Conservation (phyloP, 208 protist species). For the Leishmania amazonensis region DNA sequence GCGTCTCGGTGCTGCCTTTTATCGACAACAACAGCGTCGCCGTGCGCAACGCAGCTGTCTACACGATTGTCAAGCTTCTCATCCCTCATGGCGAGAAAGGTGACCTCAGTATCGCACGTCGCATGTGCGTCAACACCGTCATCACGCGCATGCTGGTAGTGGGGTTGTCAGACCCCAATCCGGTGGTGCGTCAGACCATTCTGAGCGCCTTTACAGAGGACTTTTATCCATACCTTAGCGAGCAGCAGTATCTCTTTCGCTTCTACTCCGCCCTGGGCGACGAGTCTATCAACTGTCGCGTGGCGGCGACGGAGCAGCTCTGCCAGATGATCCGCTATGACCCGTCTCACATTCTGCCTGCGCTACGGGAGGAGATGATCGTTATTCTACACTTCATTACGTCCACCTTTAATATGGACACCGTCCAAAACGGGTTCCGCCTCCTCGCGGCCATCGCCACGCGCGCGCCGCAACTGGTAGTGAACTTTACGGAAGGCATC, state of each 20-base stretch:
- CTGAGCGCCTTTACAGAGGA: slow-evolving; percentile 71
- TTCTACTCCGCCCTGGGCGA: slow-evolving; percentile 84
- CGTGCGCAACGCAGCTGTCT: slow-evolving; percentile 81
- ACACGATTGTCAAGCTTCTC: slow-evolving; percentile 84
- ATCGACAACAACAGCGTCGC: slow-evolving; percentile 72
- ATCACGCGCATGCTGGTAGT: slow-evolving; percentile 83
- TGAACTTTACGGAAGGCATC: slow-evolving; percentile 77
- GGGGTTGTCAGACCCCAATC: slow-evolving; percentile 74
- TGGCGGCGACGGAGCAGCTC: slow-evolving; percentile 74
- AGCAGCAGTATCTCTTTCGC: slow-evolving; percentile 77
- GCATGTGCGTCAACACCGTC: slow-evolving; percentile 88
- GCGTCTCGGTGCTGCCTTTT: slow-evolving; percentile 86
- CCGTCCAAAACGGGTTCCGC: slow-evolving; percentile 63
- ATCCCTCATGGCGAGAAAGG: slow-evolving; percentile 68
- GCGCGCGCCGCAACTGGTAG: slow-evolving; percentile 80
- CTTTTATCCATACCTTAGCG: slow-evolving; percentile 89
- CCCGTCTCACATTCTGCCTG: slow-evolving; percentile 84
- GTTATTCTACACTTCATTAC: slow-evolving; percentile 62
- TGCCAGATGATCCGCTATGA: slow-evolving; percentile 85
- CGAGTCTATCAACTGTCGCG: slow-evolving; percentile 78
- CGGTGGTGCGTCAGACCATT: slow-evolving; percentile 66
- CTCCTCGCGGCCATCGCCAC: slow-evolving; percentile 69
- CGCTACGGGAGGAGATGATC: slow-evolving; percentile 76
- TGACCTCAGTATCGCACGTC: slow-evolving; percentile 75
- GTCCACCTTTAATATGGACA: slow-evolving; percentile 54